phyloP scores from a whole-genome alignment of 176 grass and related monocot genomes.

The Cocos nucifera region DNA sequence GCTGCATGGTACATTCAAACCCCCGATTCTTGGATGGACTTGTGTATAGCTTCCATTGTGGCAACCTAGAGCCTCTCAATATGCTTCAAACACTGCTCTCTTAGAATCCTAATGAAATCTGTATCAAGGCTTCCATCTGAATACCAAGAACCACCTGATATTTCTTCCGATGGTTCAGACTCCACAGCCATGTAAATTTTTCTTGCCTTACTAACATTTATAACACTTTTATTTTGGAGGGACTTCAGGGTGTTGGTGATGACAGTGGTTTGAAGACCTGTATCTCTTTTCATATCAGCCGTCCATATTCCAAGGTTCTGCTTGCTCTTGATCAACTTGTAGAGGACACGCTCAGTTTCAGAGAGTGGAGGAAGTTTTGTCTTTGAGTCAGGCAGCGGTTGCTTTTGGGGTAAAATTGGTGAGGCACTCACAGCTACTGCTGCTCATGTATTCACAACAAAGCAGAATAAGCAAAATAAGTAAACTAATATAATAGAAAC shows the following conservation, averaged over 20 bases:
- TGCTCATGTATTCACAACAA: too few relatives aligned
- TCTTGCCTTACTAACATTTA: constrained; percentile 28
- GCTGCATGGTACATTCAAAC: constrained; percentile 15
- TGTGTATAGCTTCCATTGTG: constrained; percentile 25
- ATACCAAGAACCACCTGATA: constrained; percentile 56
- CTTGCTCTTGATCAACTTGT: constrained; percentile 24
- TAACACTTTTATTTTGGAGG: constrained; percentile 5
- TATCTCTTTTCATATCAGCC: constrained; percentile 2
- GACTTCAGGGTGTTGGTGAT: constrained; percentile 11
- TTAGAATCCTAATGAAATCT: constrained; percentile 29
- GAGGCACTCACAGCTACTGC: too few relatives aligned
- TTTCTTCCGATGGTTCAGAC: constrained; percentile 40
- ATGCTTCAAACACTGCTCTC: constrained; percentile 35
- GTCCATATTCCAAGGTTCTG: constrained; percentile 46
- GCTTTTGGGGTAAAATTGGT: constrained; percentile 1
- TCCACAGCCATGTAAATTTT: constrained; percentile 56
- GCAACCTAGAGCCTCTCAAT: constrained; percentile 33
- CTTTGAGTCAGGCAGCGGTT: constrained; percentile 4
- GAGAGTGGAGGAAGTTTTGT: constrained; percentile 4
- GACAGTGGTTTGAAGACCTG: constrained; percentile 13
- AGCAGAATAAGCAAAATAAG: too few relatives aligned
- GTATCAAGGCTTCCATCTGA: constrained; percentile 42
- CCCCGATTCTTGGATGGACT: constrained; percentile 22
- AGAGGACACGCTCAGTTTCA: constrained; percentile 21
- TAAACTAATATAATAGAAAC: too few relatives aligned